Percentiles rank a stretch among this genome's conserved stretches.
phyloP scores from a whole-genome alignment of 192 early-diverging fungal genomes.

The Chytriomyces sp. region DNA sequence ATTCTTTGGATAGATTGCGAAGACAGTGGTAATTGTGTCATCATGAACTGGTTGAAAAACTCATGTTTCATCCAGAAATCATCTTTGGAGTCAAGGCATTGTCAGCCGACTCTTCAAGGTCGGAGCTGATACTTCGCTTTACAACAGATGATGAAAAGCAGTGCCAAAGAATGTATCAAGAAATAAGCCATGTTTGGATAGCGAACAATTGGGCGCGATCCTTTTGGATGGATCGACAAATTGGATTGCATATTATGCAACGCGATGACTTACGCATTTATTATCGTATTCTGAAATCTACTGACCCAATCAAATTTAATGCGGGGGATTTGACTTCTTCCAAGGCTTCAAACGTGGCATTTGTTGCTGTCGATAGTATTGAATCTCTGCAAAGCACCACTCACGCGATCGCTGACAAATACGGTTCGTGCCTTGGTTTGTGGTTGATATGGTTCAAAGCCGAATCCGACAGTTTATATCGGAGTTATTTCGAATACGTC shows the following conservation, averaged over 20 bases:
- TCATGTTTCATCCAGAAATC: too few species aligned
- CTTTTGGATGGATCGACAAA: neutral
- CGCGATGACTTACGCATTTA: neutral
- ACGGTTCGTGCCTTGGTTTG: neutral
- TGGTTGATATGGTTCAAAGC: neutral
- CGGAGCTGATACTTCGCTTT: neutral
- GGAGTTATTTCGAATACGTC: neutral
- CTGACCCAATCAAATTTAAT: neutral
- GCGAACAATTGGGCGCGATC: neutral
- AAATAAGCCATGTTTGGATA: neutral
- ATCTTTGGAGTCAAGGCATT: too few species aligned
- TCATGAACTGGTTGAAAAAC: neutral
- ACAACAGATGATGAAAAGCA: neutral
- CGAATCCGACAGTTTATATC: neutral
- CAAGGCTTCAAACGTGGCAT: neutral
- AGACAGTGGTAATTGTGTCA: neutral
- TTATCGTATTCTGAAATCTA: neutral
- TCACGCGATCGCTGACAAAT: neutral
- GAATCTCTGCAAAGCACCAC: neutral
- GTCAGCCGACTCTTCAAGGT: too few species aligned
- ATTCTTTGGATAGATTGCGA: neutral
- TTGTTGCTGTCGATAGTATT: neutral
- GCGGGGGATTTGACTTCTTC: neutral
- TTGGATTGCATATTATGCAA: neutral
- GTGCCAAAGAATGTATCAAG: neutral